Percentiles rank a stretch among this genome's conserved stretches.
phyloP scores from a whole-genome alignment of 2,329 filamentous ascomycete species.

The Penicillium sp. region DNA sequence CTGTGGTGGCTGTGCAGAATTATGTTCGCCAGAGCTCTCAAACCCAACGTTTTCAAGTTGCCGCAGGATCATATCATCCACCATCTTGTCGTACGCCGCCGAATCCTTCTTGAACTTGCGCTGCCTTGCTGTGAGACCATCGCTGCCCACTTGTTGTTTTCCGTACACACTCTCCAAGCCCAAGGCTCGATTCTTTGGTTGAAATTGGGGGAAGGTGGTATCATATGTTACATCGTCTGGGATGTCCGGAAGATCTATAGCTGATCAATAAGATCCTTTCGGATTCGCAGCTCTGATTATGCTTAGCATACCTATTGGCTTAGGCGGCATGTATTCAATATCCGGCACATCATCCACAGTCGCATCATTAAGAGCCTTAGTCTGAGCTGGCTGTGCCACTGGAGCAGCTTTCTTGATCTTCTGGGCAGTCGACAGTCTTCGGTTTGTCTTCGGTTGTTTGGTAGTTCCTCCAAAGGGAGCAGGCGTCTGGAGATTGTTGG shows the following conservation, averaged over 20 bases:
- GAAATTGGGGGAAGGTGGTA: constrained; percentile 53
- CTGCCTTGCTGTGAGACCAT: constrained; percentile 65
- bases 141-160: constrained; percentile 46
- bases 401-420: constrained; percentile 59
- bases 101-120: constrained; percentile 67
- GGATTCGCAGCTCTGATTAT: constrained; percentile 12
- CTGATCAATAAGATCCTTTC: constrained; percentile 39
- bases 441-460: constrained; percentile 51
- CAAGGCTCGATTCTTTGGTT: constrained; percentile 53
- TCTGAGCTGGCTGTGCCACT: constrained; percentile 46
- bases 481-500: constrained; percentile 64
- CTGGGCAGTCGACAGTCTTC: constrained; percentile 60
- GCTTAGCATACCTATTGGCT: constrained; percentile 51
- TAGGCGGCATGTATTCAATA: constrained; percentile 86
- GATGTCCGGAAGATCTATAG: constrained; percentile 48
- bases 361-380: constrained; percentile 48
- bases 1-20: constrained; percentile 32
- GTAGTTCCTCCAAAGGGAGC: constrained; percentile 61
- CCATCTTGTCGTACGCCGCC: constrained; percentile 61
- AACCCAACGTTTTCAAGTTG: constrained; percentile 65
- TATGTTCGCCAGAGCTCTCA: constrained; percentile 57
- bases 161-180: constrained; percentile 53
- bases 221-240: constrained; percentile 49
- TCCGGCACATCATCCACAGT: constrained; percentile 65
- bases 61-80: constrained; percentile 66